Evolutionary conservation across 805 yeast genomes (phyloP), one percentile per base, ranked within the genome.

Genomic region (Monosporozyma servazzii): DNA sequence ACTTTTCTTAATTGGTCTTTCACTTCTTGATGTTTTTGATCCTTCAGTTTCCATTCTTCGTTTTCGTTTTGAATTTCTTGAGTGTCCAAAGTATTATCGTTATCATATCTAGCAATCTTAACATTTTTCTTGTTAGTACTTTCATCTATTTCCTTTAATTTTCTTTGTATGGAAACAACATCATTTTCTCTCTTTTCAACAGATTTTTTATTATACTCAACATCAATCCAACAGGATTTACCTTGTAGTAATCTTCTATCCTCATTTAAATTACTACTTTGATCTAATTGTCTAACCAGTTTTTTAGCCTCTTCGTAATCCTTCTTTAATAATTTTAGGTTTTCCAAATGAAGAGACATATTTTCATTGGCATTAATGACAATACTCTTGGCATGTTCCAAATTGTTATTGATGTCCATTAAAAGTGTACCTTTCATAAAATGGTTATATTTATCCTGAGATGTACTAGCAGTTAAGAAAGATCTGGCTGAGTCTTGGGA

Each of bases 401-500:
- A 75, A 60, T 83, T 81, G 15, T 72, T 74, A 37, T 76, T 68
- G n/a, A 84, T 80, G 44, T 82, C 86, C 51, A 81, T 82, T 47
- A 86, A 75, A 59, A 82, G 74, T 2, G 95, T 82, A 36, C 96
- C 96, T 49, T 78, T 78, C 86, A 85, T 83, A 63, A 91, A 88
- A 62, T 79, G 82, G 15, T 75, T 74, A 65, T 82, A 93, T 66
- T 89, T 87, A 47, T 78, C 83, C 36, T 74, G 74, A 53, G 87
- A 85, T 4, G 87, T 76, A 4, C 93, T 80, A 31, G 83, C 79
- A 0, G 95, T 85, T 55, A 93, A 70, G 63, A 93, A 93, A 15
- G 90, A 85, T 57, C 96, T 79, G 1, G 99, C 98, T 54, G 84
- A 86, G 58, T 93, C 97, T 66, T 93, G 99, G 1, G 96, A 88